These are phyloP conservation scores for Colletotrichum acutatum DNA, from an alignment of 2,329 filamentous ascomycete species.

Conservation along the genomic window DNA sequence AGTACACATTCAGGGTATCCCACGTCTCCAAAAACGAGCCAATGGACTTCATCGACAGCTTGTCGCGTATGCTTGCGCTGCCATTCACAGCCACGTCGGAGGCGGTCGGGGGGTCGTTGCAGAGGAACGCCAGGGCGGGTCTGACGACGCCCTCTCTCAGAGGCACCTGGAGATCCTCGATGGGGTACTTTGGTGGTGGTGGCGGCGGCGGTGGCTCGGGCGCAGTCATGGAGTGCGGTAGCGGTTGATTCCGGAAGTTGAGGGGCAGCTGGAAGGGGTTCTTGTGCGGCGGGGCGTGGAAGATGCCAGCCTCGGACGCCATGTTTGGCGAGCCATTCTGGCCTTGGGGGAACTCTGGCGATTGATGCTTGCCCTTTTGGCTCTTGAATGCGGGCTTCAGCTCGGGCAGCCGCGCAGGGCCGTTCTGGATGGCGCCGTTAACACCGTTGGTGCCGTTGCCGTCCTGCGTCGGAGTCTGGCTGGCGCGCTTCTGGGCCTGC, in stretches of 20 bases:
- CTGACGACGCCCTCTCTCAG: slow-evolving; percentile 74
- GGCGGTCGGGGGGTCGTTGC: slow-evolving; percentile 68
- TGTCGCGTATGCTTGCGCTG: slow-evolving; percentile 60
- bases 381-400: slow-evolving; percentile 79
- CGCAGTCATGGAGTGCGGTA: slow-evolving; percentile 47
- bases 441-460: slow-evolving; percentile 45
- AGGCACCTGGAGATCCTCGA: slow-evolving; percentile 89
- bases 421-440: slow-evolving; percentile 49
- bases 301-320: slow-evolving; percentile 48
- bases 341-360: slow-evolving; percentile 45
- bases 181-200: slow-evolving; percentile 90
- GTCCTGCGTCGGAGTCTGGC: slow-evolving; percentile 45
- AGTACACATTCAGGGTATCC: slow-evolving; percentile 99
- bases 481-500: slow-evolving; percentile 72
- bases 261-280: slow-evolving; percentile 60
- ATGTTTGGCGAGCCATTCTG: slow-evolving; percentile 55
- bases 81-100: slow-evolving; percentile 43
- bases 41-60: slow-evolving; percentile 86
- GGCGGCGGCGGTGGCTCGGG: slow-evolving; percentile 72
- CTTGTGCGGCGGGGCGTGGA: slow-evolving; percentile 54
- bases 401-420: slow-evolving; percentile 73
- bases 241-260: slow-evolving; percentile 54
- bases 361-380: slow-evolving; percentile 69
- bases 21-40: slow-evolving; percentile 89
- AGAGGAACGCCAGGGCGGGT: slow-evolving; percentile 82